Evolutionary conservation across 2,329 filamentous ascomycete genomes (phyloP), one percentile per base, ranked within the genome.

Genomic region (Fusarium nisikadoi): DNA sequence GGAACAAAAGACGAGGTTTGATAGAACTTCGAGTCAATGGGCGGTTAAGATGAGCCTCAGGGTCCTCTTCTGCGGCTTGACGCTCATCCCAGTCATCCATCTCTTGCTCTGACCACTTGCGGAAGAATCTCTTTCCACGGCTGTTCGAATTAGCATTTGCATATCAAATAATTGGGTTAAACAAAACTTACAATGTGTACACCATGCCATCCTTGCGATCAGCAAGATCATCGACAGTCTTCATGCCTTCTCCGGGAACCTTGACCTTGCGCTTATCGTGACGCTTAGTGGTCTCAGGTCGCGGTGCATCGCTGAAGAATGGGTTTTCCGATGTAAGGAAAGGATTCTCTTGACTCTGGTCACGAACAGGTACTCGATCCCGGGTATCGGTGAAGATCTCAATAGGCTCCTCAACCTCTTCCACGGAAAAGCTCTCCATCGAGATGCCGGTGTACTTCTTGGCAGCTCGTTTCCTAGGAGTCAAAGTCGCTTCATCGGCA

Each of bases 111-210:
- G 83, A 80, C 74, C 92, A 94, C 77, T 91, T 92, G 80, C 91
- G 90, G 83, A 94, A 94, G 62, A 93, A 85, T 79, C 90, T 93
- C 85, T 92, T 94, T 79, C 93, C 93, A 76, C 93, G 93, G 85
- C 92, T 94, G 68, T 27, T 59, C 55, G 52, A 80, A 77, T 62
- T 64, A 68, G 50, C n/a, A 29, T 41, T 41, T 64, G 50, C 19
- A 4, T 31, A 45, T 49, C 62, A 47, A 59, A 41, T 38, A 39
- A 41, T 36, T 41, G 19, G 36, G 23, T 62, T 36, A 5, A 12
- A 31, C 47, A 73, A 50, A 19, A 91, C 92, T 87, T 86, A 94
- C 92, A 95, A 95, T 17, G 91, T 87, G 76, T 91, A 94, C 68
- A 94, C 84, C 78, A 94, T 87, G 66, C 93, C 93, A 79, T 95